A percentile compares a stretch with the other conserved stretches of the same genome.
These are phyloP conservation scores for Solanum hybrid DNA, from an alignment of 305 asterid genomes.

Conservation along the genomic window DNA sequence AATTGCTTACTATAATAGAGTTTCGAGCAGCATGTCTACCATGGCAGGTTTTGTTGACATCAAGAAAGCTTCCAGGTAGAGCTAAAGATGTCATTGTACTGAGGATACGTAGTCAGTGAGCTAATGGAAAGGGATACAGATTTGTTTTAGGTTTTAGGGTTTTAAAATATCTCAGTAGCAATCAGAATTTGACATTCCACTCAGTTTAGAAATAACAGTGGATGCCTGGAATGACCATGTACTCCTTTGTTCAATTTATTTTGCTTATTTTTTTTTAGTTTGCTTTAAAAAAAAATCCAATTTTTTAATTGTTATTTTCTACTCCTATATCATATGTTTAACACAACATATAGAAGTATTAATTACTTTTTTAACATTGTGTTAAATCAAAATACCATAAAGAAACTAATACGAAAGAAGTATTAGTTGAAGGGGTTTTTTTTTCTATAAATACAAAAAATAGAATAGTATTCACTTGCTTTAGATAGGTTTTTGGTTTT, in stretches of 20 bases:
- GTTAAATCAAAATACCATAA: neutral
- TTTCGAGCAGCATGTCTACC: neutral
- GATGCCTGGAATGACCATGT: neutral
- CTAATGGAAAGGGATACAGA: neutral
- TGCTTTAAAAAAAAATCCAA: no score
- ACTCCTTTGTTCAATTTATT: neutral
- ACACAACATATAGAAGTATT: neutral
- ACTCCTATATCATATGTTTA: neutral
- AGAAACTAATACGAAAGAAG: neutral
- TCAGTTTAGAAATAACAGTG: neutral
- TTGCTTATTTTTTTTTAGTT: neutral
- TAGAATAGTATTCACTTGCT: neutral
- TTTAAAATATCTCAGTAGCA: neutral
- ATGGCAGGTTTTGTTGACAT: constrained; percentile 7
- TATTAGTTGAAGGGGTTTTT: neutral
- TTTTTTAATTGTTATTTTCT: no score
- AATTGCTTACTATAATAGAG: constrained; percentile 28
- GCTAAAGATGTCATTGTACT: constrained; percentile 45
- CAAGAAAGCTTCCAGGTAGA: constrained; percentile 33
- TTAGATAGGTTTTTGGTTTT: neutral
- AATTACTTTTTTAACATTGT: neutral
- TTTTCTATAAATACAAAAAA: neutral
- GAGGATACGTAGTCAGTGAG: neutral
- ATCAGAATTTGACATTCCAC: neutral
- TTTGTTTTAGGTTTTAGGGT: neutral